A percentile compares a stretch with the other conserved stretches of the same genome.
phyloP scores from a whole-genome alignment of 768 basidiomycete genomes.

The Pleurotus sapidus region DNA sequence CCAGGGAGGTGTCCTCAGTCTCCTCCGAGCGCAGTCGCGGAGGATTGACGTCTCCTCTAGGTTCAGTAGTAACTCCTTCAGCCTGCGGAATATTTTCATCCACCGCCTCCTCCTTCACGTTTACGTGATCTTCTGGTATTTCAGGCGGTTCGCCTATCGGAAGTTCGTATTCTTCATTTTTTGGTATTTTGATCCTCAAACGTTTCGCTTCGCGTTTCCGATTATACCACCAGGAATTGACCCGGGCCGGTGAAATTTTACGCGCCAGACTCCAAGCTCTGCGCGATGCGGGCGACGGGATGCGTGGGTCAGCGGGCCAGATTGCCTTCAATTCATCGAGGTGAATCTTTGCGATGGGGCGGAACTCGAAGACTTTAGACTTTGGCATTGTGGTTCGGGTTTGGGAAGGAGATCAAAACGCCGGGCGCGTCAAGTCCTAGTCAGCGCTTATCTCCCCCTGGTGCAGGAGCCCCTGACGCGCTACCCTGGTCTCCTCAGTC shows the following conservation, averaged over 20 bases:
- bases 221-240: conserved; percentile 37
- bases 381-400: no score
- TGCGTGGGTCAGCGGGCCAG: conserved; percentile 34
- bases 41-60: neutral
- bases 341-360: conserved; percentile 15
- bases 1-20: neutral
- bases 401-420: no score
- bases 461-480: no score
- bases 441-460: no score
- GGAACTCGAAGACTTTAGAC: neutral
- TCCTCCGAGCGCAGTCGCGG: neutral
- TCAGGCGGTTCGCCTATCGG: conserved; percentile 30
- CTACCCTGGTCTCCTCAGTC: no score
- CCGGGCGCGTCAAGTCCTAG: no score
- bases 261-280: conserved; percentile 37
- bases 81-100: neutral
- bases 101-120: neutral
- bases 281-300: conserved; percentile 33
- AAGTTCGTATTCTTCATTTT: conserved; percentile 32
- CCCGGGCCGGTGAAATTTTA: conserved; percentile 26
- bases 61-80: neutral
- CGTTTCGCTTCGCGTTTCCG: conserved; percentile 27
- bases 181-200: conserved; percentile 21
- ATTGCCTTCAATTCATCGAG: conserved; percentile 31
- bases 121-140: conserved; percentile 6